Conservation (phyloP, 495 filamentous ascomycete genomes). For the Endocarpon pusillum region DNA sequence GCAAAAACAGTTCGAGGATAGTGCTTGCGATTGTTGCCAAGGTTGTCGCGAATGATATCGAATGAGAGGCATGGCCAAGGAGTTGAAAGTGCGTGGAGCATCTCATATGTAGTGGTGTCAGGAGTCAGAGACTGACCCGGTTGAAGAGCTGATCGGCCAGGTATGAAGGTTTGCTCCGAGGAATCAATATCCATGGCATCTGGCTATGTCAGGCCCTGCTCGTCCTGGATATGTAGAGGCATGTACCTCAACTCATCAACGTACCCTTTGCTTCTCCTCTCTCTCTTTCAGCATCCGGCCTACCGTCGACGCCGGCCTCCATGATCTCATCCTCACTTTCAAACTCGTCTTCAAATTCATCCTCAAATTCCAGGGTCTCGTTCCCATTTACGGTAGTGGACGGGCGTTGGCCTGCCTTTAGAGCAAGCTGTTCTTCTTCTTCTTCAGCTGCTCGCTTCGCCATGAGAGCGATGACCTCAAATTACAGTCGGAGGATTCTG, state of each 20-base stretch:
- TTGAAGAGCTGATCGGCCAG: slow-evolving; percentile 69
- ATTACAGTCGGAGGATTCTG: too few species aligned
- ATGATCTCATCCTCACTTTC: slow-evolving; percentile 93
- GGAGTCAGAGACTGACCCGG: slow-evolving; percentile 80
- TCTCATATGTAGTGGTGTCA: slow-evolving; percentile 81
- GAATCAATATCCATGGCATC: slow-evolving; percentile 84
- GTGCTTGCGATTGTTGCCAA: slow-evolving; percentile 76
- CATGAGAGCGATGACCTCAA: too few species aligned
- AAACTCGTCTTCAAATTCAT: slow-evolving; percentile 92
- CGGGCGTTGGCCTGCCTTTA: slow-evolving; percentile 56
- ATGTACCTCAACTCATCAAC: slow-evolving; percentile 16
- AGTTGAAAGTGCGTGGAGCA: slow-evolving; percentile 83
- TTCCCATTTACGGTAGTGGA: slow-evolving; percentile 25
- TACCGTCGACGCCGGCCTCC: slow-evolving; percentile 83
- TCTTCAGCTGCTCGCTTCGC: slow-evolving; percentile 50
- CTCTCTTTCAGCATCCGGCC: slow-evolving; percentile 82
- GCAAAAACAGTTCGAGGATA: slow-evolving; percentile 91
- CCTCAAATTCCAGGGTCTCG: slow-evolving; percentile 81
- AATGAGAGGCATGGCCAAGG: slow-evolving; percentile 96
- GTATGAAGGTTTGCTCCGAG: slow-evolving; percentile 59
- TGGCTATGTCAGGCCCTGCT: slow-evolving; percentile 18
- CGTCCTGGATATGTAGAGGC: too few species aligned
- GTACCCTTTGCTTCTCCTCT: slow-evolving; percentile 58
- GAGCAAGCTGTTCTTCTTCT: slow-evolving; percentile 33
- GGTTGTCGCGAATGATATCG: slow-evolving; percentile 72